phyloP scores from a whole-genome alignment of 352 stramenopile species.

The Peronospora farinosa region DNA sequence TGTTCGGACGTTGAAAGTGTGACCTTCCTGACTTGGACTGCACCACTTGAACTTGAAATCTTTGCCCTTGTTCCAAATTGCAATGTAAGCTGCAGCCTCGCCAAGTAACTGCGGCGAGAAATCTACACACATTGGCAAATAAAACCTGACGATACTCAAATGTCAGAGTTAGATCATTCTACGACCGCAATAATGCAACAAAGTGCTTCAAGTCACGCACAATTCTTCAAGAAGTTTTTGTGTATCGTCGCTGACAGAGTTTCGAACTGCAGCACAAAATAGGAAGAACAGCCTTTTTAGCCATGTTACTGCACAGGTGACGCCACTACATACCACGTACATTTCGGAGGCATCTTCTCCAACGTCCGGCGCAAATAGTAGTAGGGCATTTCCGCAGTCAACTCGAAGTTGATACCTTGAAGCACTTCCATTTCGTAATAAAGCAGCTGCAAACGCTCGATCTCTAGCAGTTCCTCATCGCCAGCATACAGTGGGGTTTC shows the following conservation, averaged over 20 bases:
- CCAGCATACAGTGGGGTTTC: constrained; percentile 60
- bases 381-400: constrained; percentile 75
- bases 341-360: constrained; percentile 70
- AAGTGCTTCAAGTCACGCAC: constrained; percentile 26
- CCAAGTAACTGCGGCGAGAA: constrained; percentile 51
- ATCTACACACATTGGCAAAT: constrained; percentile 52
- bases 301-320: background rate
- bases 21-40: constrained; percentile 37
- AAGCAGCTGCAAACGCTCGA: constrained; percentile 78
- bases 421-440: constrained; percentile 84
- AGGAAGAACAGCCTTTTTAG: constrained; percentile 1
- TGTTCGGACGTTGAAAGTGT: constrained; percentile 54
- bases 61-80: constrained; percentile 60
- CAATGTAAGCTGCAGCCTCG: constrained; percentile 71
- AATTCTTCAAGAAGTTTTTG: constrained; percentile 60
- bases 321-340: constrained; percentile 22
- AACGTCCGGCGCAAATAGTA: constrained; percentile 56
- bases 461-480: constrained; percentile 79
- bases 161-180: background rate
- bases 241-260: constrained; percentile 40
- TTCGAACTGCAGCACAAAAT: constrained; percentile 33
- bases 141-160: constrained; percentile 39
- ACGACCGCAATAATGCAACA: background rate
- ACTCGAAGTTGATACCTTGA: constrained; percentile 73
- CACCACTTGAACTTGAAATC: constrained; percentile 83